Percentiles rank a stretch among this genome's conserved stretches.
These are phyloP conservation scores for Straminergon stramineum DNA, from an alignment of 225 moss, liverwort and hornwort species.

Conservation along the genomic window DNA sequence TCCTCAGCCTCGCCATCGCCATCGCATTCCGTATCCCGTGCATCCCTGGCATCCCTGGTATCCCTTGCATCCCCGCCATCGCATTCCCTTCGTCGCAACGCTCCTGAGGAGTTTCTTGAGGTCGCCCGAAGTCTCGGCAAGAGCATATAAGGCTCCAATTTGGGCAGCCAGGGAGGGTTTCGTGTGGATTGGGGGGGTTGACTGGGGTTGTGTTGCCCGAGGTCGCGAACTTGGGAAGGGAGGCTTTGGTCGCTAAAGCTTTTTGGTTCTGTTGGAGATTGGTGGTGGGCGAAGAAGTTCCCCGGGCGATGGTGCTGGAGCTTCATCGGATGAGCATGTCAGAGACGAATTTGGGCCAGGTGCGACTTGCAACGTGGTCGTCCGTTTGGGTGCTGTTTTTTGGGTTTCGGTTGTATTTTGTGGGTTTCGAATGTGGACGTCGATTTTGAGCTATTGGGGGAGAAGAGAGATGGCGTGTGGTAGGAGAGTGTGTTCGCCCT, in stretches of 20 bases:
- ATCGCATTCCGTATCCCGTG: background rate
- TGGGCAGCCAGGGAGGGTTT: background rate
- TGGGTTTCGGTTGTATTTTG: background rate
- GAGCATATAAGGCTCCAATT: background rate
- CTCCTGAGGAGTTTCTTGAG: background rate
- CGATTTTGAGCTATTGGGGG: background rate
- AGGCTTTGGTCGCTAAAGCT: no score
- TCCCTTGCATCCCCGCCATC: background rate
- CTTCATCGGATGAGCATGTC: slow-evolving; percentile 29
- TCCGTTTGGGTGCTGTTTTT: background rate
- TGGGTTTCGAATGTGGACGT: background rate
- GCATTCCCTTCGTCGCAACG: background rate
- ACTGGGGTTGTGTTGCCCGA: background rate
- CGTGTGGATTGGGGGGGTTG: background rate
- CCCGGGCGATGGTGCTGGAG: slow-evolving; percentile 14
- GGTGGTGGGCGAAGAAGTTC: background rate
- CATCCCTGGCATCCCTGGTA: background rate
- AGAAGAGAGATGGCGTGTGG: background rate
- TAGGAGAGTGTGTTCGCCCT: background rate
- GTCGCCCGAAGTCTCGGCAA: background rate
- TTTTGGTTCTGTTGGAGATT: background rate
- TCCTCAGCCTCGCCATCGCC: background rate
- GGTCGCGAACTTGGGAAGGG: background rate
- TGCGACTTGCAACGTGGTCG: background rate
- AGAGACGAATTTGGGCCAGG: slow-evolving; percentile 35